Base-by-base conservation (phyloP, 139 green algal genomes). In the Dunaliella primolecta region DNA sequence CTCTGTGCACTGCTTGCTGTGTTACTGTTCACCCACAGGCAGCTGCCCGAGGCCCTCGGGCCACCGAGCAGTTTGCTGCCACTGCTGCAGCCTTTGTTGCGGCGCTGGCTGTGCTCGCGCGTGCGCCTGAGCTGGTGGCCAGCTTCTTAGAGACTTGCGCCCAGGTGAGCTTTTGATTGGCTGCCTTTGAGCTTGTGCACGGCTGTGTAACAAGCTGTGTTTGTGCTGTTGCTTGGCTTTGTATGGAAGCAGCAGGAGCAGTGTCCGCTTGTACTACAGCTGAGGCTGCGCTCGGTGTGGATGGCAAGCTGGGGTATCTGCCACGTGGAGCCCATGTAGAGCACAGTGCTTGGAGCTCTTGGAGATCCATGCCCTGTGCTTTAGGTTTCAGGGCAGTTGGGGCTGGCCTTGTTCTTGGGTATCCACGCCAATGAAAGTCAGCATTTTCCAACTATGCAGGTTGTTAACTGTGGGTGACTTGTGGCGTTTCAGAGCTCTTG, bases 51-150 rank as follows among this genome's bases (percentile, higher is more conserved):
- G 94, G 94, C 0, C 94, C 94, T 0, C 86, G 93, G 0, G 94
- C 93, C 15, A 92, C 88, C 1, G 91, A 93, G 38, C 78, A 87
- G 55, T 97, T 97, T 91, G 89, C 92, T 0, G 88, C 89, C 2
- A 90, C 95, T 11, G 89, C 89, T 1, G 91, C 93, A 0, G 90
- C 91, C 0, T 90, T 91, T 36, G 84, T 97, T 57, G 86, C 91
- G 31, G 94, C 80, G 20, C 55, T 95, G 81, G 85, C 92, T 2
- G 92, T 84, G 15, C 56, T 24, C n/a, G 85, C 71, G 29, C 36
- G 84, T 56, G 83, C 84, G 36, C 74, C 84, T 33, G 92, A 91
- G 37, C 35, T 95, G 15, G 85, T 83, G 27, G 93, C 93, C 1
- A 83, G 81, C 70, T 95, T 95, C 36, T 36, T 92, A 87, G 71